Percentiles rank a stretch among this genome's conserved stretches.
These are phyloP conservation scores for Colletotrichum sp. DNA, from an alignment of 2,329 filamentous ascomycete genomes.

Conservation along the genomic window DNA sequence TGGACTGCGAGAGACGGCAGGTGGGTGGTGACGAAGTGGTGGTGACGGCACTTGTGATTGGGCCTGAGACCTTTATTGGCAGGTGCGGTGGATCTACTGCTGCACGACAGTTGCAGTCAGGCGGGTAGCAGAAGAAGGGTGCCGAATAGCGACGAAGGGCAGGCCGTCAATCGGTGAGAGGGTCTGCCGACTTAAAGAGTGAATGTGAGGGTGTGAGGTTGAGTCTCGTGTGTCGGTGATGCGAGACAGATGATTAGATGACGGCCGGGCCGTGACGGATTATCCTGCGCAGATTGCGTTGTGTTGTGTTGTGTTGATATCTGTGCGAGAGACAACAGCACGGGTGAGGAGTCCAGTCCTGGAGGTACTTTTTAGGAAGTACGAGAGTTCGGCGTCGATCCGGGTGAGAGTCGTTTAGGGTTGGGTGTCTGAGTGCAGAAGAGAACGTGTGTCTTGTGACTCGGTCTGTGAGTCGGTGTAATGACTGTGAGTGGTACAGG, in stretches of 20 bases:
- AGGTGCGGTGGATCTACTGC: slow-evolving; percentile 15
- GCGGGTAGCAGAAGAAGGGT: not conserved
- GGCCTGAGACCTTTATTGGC: slow-evolving; percentile 6
- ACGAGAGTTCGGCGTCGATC: slow-evolving; percentile 1
- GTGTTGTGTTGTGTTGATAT: not conserved
- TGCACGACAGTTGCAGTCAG: slow-evolving; percentile 20
- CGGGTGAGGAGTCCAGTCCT: slow-evolving; percentile 23
- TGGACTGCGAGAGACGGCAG: slow-evolving; percentile 2
- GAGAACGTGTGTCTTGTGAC: slow-evolving; percentile 2
- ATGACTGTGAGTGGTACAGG: slow-evolving; percentile 14
- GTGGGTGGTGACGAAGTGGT: slow-evolving; percentile 6
- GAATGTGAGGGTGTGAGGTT: not conserved
- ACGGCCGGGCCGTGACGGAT: slow-evolving; percentile 2
- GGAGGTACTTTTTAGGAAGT: not conserved
- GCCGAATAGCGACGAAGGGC: not conserved
- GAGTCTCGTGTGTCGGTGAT: not conserved
- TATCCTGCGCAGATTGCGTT: not conserved
- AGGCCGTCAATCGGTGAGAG: not conserved
- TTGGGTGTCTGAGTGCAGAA: not conserved
- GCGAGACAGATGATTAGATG: slow-evolving; percentile 1
- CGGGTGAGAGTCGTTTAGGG: not conserved
- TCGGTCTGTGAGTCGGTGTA: slow-evolving; percentile 6
- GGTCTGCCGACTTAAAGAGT: not conserved
- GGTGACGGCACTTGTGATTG: slow-evolving; percentile 16
- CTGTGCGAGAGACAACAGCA: slow-evolving; percentile 1